Percentiles rank a stretch among this genome's conserved stretches.
phyloP scores from a whole-genome alignment of 2,329 filamentous ascomycete genomes.

The Didymella pomorum region DNA sequence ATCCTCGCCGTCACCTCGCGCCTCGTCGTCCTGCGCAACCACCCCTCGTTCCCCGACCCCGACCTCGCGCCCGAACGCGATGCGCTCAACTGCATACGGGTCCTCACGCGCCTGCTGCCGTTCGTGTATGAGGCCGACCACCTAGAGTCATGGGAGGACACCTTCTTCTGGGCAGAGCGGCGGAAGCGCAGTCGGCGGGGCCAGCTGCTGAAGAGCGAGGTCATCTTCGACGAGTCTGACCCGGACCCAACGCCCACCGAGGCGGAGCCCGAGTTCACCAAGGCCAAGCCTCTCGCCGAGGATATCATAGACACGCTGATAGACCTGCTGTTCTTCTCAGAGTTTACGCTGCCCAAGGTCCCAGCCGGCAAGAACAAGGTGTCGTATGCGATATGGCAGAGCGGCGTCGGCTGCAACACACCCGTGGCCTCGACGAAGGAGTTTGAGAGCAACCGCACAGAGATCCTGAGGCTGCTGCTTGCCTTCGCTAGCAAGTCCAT shows the following conservation, averaged over 20 bases:
- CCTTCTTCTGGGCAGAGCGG: conserved; percentile 87
- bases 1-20: conserved; percentile 84
- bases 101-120: conserved; percentile 87
- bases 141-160: conserved; percentile 84
- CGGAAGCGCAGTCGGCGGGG: conserved; percentile 64
- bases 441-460: conserved; percentile 89
- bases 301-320: conserved; percentile 90
- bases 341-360: conserved; percentile 82
- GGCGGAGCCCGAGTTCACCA: conserved; percentile 73
- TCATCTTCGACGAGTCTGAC: conserved; percentile 81
- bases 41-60: conserved; percentile 87
- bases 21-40: conserved; percentile 81
- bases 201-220: conserved; percentile 66
- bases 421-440: conserved; percentile 88
- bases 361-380: conserved; percentile 78
- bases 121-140: conserved; percentile 91
- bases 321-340: conserved; percentile 89
- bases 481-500: conserved; percentile 90
- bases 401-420: conserved; percentile 93
- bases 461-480: conserved; percentile 85
- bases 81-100: conserved; percentile 92
- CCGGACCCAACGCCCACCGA: conserved; percentile 58
- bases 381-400: conserved; percentile 96
- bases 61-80: conserved; percentile 84
- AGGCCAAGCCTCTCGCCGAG: conserved; percentile 86